Evolutionary conservation across 2,329 filamentous ascomycete species (phyloP), one percentile per base, ranked within the genome.

Genomic region (Rhinocladiella similis): DNA sequence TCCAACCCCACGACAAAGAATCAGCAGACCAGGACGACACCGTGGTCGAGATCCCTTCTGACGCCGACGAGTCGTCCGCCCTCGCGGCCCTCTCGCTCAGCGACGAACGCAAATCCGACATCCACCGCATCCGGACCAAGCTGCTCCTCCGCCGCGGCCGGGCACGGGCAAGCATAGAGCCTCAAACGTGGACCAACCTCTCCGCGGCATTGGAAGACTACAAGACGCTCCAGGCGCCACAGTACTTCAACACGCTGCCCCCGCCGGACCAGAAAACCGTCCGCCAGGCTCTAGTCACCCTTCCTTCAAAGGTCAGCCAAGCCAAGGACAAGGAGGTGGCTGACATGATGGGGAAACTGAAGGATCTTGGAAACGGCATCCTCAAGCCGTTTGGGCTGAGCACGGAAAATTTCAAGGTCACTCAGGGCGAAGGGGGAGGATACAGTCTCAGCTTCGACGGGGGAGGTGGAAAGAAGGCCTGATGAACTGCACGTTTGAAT

Each of bases 301-400:
- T 97, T 38, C 90, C 90, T 1, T 76, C 81, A 1, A 80, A 81
- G 60, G 82, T 91, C 48, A 89, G 93, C 62, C 83, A 82, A 16
- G 91, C 92, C 1, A 90, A 91, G 74, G 88, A 96, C 68, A 83
- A 82, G 65, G 94, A 99, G 74, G 90, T 94, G 83, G 87, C 83
- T 2, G 93, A 99, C 75, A 97, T 97, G 91, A 96, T 96, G 91
- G 90, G 88, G 16, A 97, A 97, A 76, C 75, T 99, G 66, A 97
- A 96, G 70, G 86, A 88, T 73, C 77, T 99, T 58, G 94, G 94
- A 0, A 96, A 99, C 69, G 91, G 91, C 1, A 84, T 99, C 14
- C 72, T 99, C 49, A 96, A 89, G 70, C 93, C 93, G 0, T 97
- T 97, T 77, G 94, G 94, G 1, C 74, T 99, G 64, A 95, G 89